Percentiles rank a stretch among this genome's conserved stretches.
Evolutionary conservation across 2,329 filamentous ascomycete species (phyloP).

Genomic region (Aspergillus neoniger): DNA sequence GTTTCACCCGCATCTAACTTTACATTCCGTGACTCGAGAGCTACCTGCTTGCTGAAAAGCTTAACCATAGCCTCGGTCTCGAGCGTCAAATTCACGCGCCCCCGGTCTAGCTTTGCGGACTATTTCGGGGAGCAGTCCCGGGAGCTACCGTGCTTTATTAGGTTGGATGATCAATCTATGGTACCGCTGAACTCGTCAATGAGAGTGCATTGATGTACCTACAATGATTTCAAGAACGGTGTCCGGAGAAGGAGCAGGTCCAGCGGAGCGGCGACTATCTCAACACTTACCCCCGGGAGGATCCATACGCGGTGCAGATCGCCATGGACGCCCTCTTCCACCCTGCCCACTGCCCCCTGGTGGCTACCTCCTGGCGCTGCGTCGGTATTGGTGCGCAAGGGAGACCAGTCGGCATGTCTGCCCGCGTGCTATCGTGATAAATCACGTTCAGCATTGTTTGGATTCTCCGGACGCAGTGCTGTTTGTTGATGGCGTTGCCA

Average conservation of each 20-base stretch:
- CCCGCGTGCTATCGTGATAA: background rate
- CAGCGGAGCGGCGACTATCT: background rate
- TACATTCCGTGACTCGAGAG: no score
- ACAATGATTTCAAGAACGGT: background rate
- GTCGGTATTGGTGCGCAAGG: background rate
- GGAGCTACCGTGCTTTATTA: background rate
- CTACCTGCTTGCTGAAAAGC: no score
- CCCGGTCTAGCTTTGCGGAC: no score
- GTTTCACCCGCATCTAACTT: no score
- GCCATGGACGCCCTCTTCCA: background rate
- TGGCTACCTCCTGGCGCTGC: background rate
- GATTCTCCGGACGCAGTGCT: background rate
- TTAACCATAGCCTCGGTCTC: no score
- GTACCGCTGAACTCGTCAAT: background rate
- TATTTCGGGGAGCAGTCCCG: background rate
- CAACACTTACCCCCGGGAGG: background rate
- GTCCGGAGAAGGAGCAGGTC: background rate
- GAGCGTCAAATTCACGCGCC: no score
- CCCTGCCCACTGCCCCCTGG: no score
- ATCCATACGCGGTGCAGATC: background rate
- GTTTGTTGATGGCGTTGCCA: background rate
- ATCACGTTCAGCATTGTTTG: background rate
- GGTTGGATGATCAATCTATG: background rate
- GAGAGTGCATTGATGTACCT: background rate
- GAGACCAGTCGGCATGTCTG: background rate